Conservation (phyloP, 129 eudicot genomes). For the Deinandra increscens region DNA sequence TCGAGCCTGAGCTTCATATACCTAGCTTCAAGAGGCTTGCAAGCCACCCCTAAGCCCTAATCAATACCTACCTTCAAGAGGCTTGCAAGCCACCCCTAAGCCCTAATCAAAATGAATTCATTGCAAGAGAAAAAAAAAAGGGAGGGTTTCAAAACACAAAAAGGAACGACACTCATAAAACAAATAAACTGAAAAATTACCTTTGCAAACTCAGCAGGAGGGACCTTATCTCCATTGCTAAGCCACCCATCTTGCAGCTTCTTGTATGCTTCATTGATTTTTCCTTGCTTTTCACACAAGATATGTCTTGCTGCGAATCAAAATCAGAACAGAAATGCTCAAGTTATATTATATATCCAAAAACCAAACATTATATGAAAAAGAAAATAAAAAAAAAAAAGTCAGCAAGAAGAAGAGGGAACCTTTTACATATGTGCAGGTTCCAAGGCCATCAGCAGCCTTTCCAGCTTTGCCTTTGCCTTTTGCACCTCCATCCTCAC, state of each 20-base stretch:
- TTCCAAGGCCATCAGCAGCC: conserved; percentile 83
- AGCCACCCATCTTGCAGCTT: conserved; percentile 99
- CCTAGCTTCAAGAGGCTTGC: no score
- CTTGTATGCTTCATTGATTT: conserved; percentile 96
- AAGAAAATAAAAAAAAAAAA: neutral
- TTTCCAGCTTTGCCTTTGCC: conserved; percentile 88
- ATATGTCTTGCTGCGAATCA: conserved; percentile 80
- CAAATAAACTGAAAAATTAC: conserved; percentile 31
- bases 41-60: no score
- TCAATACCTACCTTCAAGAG: no score
- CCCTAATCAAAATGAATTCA: no score
- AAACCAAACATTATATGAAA: conserved; percentile 2
- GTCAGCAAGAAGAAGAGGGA: neutral
- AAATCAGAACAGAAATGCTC: neutral
- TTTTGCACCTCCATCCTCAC: conserved; percentile 84
- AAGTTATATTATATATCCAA: neutral
- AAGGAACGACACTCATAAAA: conserved; percentile 2
- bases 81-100: no score
- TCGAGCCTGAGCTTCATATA: no score
- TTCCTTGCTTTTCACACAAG: conserved; percentile 98
- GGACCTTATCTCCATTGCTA: conserved; percentile 89
- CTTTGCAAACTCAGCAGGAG: conserved; percentile 99
- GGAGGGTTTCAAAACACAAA: neutral
- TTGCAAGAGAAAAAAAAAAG: neutral
- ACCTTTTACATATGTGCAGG: conserved; percentile 99